Evolutionary conservation across 495 filamentous ascomycete species (phyloP), one percentile per base, ranked within the genome.

Genomic region (Lepidopterella palustris): DNA sequence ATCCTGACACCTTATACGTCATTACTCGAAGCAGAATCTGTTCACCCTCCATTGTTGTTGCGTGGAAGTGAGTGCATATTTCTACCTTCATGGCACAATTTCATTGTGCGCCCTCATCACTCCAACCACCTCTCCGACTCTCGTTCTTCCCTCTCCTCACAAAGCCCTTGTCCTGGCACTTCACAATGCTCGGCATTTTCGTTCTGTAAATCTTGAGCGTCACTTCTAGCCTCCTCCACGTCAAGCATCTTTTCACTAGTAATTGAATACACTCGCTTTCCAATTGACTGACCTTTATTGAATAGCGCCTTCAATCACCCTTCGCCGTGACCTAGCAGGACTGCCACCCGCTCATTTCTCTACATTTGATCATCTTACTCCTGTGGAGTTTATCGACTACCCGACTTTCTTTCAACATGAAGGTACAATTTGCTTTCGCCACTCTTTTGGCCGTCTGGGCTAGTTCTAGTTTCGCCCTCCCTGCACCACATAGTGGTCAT

Each of bases 361-460:
- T 61, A 54, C 21, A 53, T 29, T 58, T 47, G 56, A 25, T 25
- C 45, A 28, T 31, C 27, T 27, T 53, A 15, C 47, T 50, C 47
- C 47, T 25, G 47, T 25, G 47, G 47, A 50, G 47, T 57, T 40
- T 48, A 28, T 59, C 40, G 51, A 13, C 3, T 20, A 26, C 24
- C 42, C 13, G 26, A 40, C 26, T 55, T 49, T 21, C 27, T 5
- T 58, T 51, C 60, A 63, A 57, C n/a, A 67, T 67, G 64, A 53
- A 49, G 50, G 54, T 54, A 18, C 32, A 49, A 47, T 32, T 61
- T 31, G 53, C 54, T 18, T 50, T 57, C 52, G 45, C 64, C 28
- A 42, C 57, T 45, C 45, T 67, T 13, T 29, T 63, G 48, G 64
- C 64, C 0, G 50, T 56, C 11, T 62, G 31, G 26, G 28, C 60